A percentile compares a stretch with the other conserved stretches of the same genome.
Conservation (phyloP, 1,139 yeast species). For the Kazachstania sp. region DNA sequence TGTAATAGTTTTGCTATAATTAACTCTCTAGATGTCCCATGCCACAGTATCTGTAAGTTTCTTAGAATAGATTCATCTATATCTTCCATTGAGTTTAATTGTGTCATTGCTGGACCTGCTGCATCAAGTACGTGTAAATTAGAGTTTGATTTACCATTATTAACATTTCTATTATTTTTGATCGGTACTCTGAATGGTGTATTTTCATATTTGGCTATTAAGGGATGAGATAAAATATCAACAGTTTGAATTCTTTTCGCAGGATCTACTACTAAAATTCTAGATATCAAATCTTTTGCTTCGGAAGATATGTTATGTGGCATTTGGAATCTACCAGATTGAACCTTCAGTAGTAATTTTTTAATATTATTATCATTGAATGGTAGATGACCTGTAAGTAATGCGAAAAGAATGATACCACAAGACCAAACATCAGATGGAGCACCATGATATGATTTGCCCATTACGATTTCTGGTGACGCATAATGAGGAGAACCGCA, state of each 20-base stretch:
- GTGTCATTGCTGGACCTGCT: conserved; percentile 18
- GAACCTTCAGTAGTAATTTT: conserved; percentile 60
- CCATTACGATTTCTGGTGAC: conserved; percentile 77
- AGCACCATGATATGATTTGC: conserved; percentile 69
- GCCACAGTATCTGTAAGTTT: conserved; percentile 83
- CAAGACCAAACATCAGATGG: conserved; percentile 85
- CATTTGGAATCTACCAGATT: conserved; percentile 66
- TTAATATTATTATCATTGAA: conserved; percentile 76
- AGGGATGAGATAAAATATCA: conserved; percentile 69
- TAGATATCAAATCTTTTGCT: conserved; percentile 76
- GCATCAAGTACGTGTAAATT: conserved; percentile 20
- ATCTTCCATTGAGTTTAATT: conserved; percentile 41
- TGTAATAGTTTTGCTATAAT: conserved; percentile 54
- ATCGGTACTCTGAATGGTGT: conserved; percentile 15
- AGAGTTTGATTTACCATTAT: conserved; percentile 32
- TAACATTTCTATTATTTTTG: conserved; percentile 14
- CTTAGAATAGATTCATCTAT: conserved; percentile 79
- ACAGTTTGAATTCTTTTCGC: conserved; percentile 63
- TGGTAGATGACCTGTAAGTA: conserved; percentile 70
- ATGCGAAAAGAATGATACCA: conserved; percentile 71
- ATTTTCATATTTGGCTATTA: conserved; percentile 55
- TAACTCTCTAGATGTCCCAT: conserved; percentile 61
- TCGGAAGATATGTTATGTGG: conserved; percentile 66
- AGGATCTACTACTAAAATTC: conserved; percentile 79
- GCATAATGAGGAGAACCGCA: conserved; percentile 88